Evolutionary conservation across 129 eudicot genomes (phyloP).

Genomic region (Arctium minus): DNA sequence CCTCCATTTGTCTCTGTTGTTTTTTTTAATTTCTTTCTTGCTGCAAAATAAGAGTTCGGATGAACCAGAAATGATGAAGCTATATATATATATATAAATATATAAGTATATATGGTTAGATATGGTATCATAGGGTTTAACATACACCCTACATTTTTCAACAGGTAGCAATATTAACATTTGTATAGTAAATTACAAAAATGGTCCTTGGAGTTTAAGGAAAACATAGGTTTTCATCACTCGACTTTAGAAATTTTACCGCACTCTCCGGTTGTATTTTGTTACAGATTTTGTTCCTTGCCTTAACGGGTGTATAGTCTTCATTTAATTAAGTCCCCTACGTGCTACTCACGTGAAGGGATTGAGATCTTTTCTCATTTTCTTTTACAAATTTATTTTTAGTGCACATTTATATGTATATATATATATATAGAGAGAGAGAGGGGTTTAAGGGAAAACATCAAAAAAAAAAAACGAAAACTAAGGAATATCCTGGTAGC

Average conservation of each 20-base stretch:
- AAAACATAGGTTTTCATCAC: not conserved
- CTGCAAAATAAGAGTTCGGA: not conserved
- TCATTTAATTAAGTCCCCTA: too few relatives aligned
- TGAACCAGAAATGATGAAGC: not conserved
- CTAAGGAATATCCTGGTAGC: too few relatives aligned
- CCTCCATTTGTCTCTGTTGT: constrained; percentile 24
- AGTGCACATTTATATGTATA: too few relatives aligned
- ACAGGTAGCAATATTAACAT: not conserved
- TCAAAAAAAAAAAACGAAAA: too few relatives aligned
- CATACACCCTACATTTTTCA: not conserved
- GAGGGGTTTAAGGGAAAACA: too few relatives aligned
- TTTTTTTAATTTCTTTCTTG: not conserved
- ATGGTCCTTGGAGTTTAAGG: not conserved
- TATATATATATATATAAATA: not conserved
- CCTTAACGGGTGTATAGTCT: not conserved
- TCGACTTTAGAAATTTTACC: not conserved
- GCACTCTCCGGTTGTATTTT: not conserved
- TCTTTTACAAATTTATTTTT: too few relatives aligned
- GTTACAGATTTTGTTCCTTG: not conserved
- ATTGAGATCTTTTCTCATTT: too few relatives aligned
- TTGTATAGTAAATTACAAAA: not conserved
- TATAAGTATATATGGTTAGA: not conserved
- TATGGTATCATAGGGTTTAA: not conserved
- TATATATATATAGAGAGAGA: too few relatives aligned
- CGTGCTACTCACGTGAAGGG: too few relatives aligned